Base-by-base conservation (phyloP, 73 alveolate species). In the Paramecium bursaria region DNA sequence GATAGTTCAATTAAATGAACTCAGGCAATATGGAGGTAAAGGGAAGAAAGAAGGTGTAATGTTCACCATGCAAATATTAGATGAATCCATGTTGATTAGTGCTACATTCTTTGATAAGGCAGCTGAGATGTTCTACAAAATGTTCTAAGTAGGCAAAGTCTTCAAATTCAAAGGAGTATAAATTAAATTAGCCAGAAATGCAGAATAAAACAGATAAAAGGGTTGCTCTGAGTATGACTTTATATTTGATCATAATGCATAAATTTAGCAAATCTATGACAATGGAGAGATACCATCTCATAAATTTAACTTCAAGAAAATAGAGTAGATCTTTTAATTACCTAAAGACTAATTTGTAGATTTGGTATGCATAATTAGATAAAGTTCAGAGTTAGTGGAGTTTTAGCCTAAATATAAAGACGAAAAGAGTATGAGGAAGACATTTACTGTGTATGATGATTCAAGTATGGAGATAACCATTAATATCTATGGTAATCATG, bases 371-470 rank as follows among this genome's bases (percentile, higher is more conserved):
- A 44, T 57, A 0, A 57, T 57, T 29, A 57, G 31, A 30, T 26
- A 48, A 11, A 11, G 51, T 2, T 29, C 50, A 10, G 49, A 44
- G 11, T 15, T 57, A 2, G 39, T 25, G 21, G 76, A 57, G 25
- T 57, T 26, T 29, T 7, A 57, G 31, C 31, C 29, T 0, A 57
- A 57, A 57, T 25, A 26, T 27, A 57, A 57, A 29, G 76, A 57
- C 15, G 76, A 29, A 13, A 57, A 57, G 31, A 17, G 29, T 29
- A 13, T n/a, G 3, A 1, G 76, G 3, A 27, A 17, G 3, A 10
- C 29, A 26, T 27, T 57, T 5, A 19, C 51, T 3, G 76, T 57
- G n/a, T 57, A 57, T 57, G 76, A 57, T 57, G 76, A 57, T 29
- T 26, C 76, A 5, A 29, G 17, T 29, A 29, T 29, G 15, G 76